Evolutionary conservation across 306 rosid genomes (phyloP), one percentile per base, ranked within the genome.

Genomic region (Potentilla sterilis): DNA sequence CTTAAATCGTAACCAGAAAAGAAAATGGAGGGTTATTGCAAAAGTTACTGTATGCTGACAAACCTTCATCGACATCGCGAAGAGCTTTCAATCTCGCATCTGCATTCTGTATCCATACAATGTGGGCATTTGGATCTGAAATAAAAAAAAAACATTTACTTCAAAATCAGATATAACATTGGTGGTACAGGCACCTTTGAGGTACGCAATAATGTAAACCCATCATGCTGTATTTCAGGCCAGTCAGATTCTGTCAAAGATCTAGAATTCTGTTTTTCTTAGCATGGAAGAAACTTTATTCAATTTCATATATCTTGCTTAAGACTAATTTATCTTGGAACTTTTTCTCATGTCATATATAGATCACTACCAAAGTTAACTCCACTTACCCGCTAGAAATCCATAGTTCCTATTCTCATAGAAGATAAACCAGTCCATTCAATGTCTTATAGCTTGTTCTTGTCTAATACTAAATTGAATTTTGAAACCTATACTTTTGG

Each of bases 111-210:
- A 92, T 87, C 98, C 97, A 92, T 84, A 92, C 40, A 68, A 94
- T 92, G 73, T 94, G 98, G 64, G 88, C 80, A 81, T 94, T 94
- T 73, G 98, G 98, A 94, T 92, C 98, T 94, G 91, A 66, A 83
- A 58, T 3, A 52, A 48, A 58, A 79, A 58, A 79, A 78, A n/a
- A 46, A 1, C 46, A 55, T 15, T 47, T 16, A 44, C 13, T 61
- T 75, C 21, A 68, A 14, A 38, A 80, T 55, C 37, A 24, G 78
- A 57, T n/a, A 77, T 42, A 67, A 69, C 38, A 65, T 41, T 9
- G 37, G 22, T 7, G 52, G 37, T n/a, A 69, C 11, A 46, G 51
- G 65, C 57, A 7, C 76, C 40, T 46, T 46, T 42, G 51, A 4
- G 58, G 22, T 11, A 14, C 38, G 2, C 2, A 37, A 37, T 37